phyloP scores from a whole-genome alignment of 148 eudicot species.

The Rhododendron kiyosumense region DNA sequence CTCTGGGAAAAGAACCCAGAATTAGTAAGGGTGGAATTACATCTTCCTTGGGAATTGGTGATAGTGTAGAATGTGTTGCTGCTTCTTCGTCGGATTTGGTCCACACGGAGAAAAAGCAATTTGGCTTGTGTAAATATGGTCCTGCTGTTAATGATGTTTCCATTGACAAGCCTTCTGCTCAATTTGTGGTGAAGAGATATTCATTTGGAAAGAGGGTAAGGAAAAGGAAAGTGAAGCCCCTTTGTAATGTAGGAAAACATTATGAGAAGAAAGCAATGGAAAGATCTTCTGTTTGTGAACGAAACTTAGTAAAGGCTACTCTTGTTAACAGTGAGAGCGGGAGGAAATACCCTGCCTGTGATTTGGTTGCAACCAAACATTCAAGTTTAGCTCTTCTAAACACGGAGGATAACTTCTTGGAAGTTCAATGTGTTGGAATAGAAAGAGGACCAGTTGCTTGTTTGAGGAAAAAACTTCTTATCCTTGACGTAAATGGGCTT shows the following conservation, averaged over 20 bases:
- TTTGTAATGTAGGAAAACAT: conserved; percentile 4
- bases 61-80: not conserved
- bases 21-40: not conserved
- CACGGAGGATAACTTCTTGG: conserved; percentile 20
- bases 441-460: conserved; percentile 26
- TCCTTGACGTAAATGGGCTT: conserved; percentile 90
- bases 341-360: conserved; percentile 17
- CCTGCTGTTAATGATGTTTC: not conserved
- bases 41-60: not conserved
- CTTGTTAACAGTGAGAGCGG: conserved; percentile 17
- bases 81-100: not conserved
- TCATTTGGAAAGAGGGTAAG: conserved; percentile 2
- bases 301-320: conserved; percentile 9
- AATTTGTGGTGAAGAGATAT: conserved; percentile 9
- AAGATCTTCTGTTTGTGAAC: conserved; percentile 15
- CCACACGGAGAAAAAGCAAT: not conserved
- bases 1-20: not conserved
- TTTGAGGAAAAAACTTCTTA: conserved; percentile 65
- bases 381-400: conserved; percentile 24
- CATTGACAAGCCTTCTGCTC: conserved; percentile 11
- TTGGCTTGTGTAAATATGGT: too few relatives aligned
- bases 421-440: conserved; percentile 28
- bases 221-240: conserved; percentile 6
- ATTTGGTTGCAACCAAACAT: conserved; percentile 19
- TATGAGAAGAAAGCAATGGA: conserved; percentile 13